Percentiles rank a stretch among this genome's conserved stretches.
Conservation (phyloP, 2,329 filamentous ascomycete species). For the Plectosphaerella sp. region DNA sequence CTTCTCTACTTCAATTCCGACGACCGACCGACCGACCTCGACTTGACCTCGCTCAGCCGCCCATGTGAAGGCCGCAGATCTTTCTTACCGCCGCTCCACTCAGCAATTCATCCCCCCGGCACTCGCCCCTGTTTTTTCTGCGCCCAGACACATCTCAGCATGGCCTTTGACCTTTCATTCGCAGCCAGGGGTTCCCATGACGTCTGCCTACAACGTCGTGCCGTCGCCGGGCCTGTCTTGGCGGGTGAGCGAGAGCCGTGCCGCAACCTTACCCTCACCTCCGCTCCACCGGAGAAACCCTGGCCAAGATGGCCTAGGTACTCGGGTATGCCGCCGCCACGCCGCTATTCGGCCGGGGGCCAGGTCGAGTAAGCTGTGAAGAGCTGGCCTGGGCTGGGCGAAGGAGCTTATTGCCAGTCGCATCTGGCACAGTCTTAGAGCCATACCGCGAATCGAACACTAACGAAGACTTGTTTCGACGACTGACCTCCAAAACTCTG, state of each 20-base stretch:
- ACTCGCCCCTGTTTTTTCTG: neutral
- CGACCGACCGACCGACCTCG: no score
- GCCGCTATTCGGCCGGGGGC: neutral
- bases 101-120: neutral
- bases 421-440: no score
- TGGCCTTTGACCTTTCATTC: neutral
- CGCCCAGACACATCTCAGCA: no score
- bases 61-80: neutral
- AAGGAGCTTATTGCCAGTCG: no score
- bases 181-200: neutral
- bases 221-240: neutral
- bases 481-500: neutral
- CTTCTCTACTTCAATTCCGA: neutral
- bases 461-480: neutral
- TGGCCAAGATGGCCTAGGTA: neutral
- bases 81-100: neutral
- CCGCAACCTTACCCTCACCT: neutral
- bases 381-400: neutral
- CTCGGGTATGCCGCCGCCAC: neutral
- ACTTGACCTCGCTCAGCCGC: neutral
- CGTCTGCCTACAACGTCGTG: neutral
- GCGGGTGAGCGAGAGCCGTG: neutral
- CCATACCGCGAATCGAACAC: neutral
- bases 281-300: neutral
- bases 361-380: neutral